phyloP scores from a whole-genome alignment of 1,284 basidiomycete species.

The Porogramme epimiltina region DNA sequence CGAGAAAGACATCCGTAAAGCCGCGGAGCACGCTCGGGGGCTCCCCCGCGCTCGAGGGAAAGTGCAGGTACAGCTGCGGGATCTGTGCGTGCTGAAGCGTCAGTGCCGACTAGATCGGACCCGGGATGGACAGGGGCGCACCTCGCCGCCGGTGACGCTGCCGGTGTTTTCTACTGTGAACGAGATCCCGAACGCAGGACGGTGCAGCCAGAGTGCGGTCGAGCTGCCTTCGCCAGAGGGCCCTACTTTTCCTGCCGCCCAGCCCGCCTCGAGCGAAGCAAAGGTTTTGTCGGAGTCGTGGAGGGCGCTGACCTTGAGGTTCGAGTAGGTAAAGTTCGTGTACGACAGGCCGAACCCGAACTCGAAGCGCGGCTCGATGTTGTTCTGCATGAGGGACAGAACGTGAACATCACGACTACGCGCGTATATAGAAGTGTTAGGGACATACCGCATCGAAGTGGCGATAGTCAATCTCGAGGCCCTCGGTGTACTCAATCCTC shows the following conservation, averaged over 20 bases:
- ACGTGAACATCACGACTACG: not conserved
- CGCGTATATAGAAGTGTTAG: not conserved
- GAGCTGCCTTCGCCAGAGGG: conserved; percentile 49
- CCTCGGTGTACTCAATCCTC: conserved; percentile 74
- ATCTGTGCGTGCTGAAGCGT: conserved; percentile 32
- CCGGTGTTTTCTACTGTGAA: conserved; percentile 67
- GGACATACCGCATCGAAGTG: conserved; percentile 63
- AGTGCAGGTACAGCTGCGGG: conserved; percentile 47
- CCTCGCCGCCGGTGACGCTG: conserved; percentile 53
- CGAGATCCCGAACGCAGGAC: conserved; percentile 56
- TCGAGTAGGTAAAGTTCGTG: conserved; percentile 73
- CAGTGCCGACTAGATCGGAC: not conserved
- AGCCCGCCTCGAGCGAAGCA: conserved; percentile 44
- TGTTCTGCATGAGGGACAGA: conserved; percentile 22
- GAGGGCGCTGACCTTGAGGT: conserved; percentile 48
- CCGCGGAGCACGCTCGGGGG: conserved; percentile 47
- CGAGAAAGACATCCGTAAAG: conserved; percentile 44
- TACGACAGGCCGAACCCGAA: conserved; percentile 89
- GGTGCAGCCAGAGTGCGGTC: conserved; percentile 64
- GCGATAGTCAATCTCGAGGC: conserved; percentile 75
- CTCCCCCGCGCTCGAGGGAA: conserved; percentile 39
- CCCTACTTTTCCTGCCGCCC: conserved; percentile 25
- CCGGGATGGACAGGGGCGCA: conserved; percentile 32
- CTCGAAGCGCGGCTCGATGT: conserved; percentile 66
- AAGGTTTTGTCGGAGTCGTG: conserved; percentile 34